Percentiles rank a stretch among this genome's conserved stretches.
Conservation (phyloP, 352 stramenopile genomes). For the Globisporangium orthogonon region DNA sequence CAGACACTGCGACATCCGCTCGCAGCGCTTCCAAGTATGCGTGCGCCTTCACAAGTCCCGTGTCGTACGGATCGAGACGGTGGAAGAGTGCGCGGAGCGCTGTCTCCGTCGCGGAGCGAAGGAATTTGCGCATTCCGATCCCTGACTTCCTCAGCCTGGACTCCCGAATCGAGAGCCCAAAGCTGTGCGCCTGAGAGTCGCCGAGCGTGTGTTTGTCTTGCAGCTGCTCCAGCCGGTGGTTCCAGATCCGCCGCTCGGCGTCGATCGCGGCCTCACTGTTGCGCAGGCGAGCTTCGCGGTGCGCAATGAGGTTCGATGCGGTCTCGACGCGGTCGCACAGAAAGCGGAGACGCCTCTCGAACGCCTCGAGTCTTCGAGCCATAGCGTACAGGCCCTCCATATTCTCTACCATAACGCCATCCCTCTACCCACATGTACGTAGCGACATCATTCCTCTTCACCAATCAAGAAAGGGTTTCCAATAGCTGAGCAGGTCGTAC, state of each 20-base stretch:
- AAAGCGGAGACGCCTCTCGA: slow-evolving; percentile 29
- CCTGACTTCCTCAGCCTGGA: background rate
- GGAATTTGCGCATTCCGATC: slow-evolving; percentile 13
- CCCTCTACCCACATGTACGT: slow-evolving; percentile 8
- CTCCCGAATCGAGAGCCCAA: background rate
- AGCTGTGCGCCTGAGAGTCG: slow-evolving; percentile 1
- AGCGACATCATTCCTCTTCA: background rate
- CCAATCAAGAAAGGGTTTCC: background rate
- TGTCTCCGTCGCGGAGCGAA: slow-evolving; percentile 44
- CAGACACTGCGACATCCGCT: slow-evolving; percentile 22
- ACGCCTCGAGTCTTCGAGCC: slow-evolving; percentile 24
- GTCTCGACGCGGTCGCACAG: slow-evolving; percentile 35
- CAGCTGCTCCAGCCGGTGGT: slow-evolving; percentile 21
- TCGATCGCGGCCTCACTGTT: slow-evolving; percentile 66
- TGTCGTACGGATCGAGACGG: slow-evolving; percentile 53
- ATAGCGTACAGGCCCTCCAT: slow-evolving; percentile 32
- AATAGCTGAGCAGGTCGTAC: slow-evolving; percentile 14
- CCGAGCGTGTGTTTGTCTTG: slow-evolving; percentile 5
- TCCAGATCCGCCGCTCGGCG: slow-evolving; percentile 30
- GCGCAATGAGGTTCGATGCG: slow-evolving; percentile 32
- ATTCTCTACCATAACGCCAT: slow-evolving; percentile 37
- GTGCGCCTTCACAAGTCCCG: slow-evolving; percentile 32
- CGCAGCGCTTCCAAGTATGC: slow-evolving; percentile 33
- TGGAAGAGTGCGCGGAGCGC: slow-evolving; percentile 60
- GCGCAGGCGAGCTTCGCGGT: slow-evolving; percentile 46